These are phyloP conservation scores for Capsaspora owczarzaki DNA, from an alignment of 78 protist species.

Conservation along the genomic window DNA sequence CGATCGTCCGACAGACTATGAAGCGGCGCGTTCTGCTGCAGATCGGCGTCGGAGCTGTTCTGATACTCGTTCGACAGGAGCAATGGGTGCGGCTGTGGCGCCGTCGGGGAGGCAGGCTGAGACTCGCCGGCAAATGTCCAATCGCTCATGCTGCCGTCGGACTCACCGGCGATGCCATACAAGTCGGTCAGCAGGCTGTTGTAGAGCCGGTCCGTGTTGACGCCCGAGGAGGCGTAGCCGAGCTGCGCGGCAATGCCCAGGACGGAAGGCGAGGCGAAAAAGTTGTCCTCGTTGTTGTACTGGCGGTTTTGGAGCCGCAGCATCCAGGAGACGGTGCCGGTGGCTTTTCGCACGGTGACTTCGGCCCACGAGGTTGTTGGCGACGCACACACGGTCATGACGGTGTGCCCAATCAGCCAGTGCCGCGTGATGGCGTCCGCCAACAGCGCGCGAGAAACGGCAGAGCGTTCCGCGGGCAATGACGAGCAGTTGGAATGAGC, in stretches of 20 bases:
- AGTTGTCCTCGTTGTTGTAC: background rate
- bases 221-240: too few relatives aligned
- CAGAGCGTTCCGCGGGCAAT: background rate
- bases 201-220: too few relatives aligned
- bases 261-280: background rate
- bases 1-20: too few relatives aligned
- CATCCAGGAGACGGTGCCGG: background rate
- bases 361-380: background rate
- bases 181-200: too few relatives aligned
- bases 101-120: too few relatives aligned
- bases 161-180: background rate
- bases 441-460: background rate
- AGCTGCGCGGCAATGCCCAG: background rate
- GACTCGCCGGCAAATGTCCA: too few relatives aligned
- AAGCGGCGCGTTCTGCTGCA: too few relatives aligned
- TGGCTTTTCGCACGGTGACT: background rate
- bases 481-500: background rate
- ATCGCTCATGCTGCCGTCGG: background rate
- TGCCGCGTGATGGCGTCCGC: background rate
- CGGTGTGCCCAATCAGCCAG: background rate
- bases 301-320: background rate
- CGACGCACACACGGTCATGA: background rate
- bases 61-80: conserved; percentile 2
- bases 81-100: background rate
- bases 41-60: too few relatives aligned